Base-by-base conservation (phyloP, 495 filamentous ascomycete species). In the Pyrenula aspistea region DNA sequence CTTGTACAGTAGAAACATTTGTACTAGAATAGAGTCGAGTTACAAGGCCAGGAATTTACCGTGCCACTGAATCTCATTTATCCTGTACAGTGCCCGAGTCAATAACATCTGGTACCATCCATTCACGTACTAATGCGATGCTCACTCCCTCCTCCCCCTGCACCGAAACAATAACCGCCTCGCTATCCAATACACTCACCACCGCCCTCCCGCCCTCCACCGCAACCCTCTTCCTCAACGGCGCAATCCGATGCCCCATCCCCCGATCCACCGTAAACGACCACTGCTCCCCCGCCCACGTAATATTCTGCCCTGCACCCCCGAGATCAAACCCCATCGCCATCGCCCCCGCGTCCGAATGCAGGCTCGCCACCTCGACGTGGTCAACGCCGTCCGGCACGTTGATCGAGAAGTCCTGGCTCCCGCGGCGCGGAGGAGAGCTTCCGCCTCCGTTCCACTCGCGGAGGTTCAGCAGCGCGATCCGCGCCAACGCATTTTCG, bases 281-380 rank as follows among this genome's bases (percentile, higher is more conserved):
- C 63, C 65, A 67, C 23, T 64, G 59, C 55, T 64, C 60, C 11
- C 65, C 61, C 22, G 63, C 62, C 65, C 65, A 65, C 15, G 63
- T 65, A 10, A 65, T 59, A 58, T 65, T 65, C 23, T 67, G 22
- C 20, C 52, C 22, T 0, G 51, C 51, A 4, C 63, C 59, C 42
- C 59, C 61, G 22, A 55, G 48, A 20, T 67, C 65, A 56, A 61
- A 65, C 2, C 65, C 65, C 22, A 59, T 15, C 15, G 57, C 65
- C 20, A 51, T 22, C 3, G 65, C 54, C 47, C 65, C 65, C 31
- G 58, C 54, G 2, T 57, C 63, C 22, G 63, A 53, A 22, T 56
- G 53, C 51, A 67, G 53, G 1, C 60, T 36, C 24, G 54, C 23
- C 21, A 67, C 54, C 22, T 42, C 59, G n/a, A 59, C 57, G 15